Base-by-base conservation (phyloP, 208 protist genomes). In the Leishmania aethiopica region DNA sequence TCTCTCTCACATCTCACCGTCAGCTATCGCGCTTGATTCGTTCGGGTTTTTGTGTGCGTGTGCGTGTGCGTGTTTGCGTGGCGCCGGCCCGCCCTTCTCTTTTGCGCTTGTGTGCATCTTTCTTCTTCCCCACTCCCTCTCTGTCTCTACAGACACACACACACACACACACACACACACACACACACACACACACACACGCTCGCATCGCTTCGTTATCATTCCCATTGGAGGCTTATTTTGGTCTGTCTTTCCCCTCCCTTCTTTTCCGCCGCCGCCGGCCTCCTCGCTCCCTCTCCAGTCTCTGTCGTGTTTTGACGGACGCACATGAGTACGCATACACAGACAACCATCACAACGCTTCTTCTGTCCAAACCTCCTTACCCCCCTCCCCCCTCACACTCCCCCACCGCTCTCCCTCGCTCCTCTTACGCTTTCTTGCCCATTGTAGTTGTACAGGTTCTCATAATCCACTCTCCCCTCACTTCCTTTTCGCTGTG, bases 391-490 rank as follows among this genome's bases (percentile, higher is more conserved):
- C 32, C 40, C 0, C 32, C 17, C 40, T 13, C 0, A 0, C 69
- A 49, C 40, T 8, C 19, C 17, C 37, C 25, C 69, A 42, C 42
- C 40, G 22, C 42, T 25, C 8, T 25, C 8, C 25, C 25, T 51
- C 25, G 5, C 3, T 49, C 25, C 45, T 32, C 22, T n/a, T 19
- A n/a, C 17, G 32, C 22, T 49, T 74, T 74, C 25, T 74, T 55
- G 19, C 22, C 45, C 37, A 35, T 55, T 74, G 69, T 74, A 74
- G 69, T n/a, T 74, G 69, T 74, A 53, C 45, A 74, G 28, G 11
- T 32, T 35, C 51, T 49, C 37, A 37, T n/a, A 19, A 22, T 13
- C 22, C 57, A 0, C 0, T 15, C 35, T 1, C 7, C n/a, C 37
- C 19, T 60, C 47, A 19, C n/a, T n/a, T 45, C 6, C 28, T 64